A percentile compares a stretch with the other conserved stretches of the same genome.
Evolutionary conservation across 2,329 filamentous ascomycete genomes (phyloP).

Genomic region (Colletotrichum lini): DNA sequence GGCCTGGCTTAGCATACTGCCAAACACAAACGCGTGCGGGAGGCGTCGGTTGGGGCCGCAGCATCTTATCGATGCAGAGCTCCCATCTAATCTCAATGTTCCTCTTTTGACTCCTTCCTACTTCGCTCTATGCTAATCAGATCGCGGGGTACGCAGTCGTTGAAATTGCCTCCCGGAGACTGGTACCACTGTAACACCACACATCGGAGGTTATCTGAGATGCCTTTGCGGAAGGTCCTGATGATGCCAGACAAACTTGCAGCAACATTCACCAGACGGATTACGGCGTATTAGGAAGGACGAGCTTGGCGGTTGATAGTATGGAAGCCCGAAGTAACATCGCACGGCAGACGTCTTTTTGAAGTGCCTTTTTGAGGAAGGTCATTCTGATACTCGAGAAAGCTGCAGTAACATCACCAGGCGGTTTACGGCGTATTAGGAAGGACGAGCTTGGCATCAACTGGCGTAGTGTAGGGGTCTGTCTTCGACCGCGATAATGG

Average conservation of each 20-base stretch:
- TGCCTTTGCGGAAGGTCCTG: slow-evolving; percentile 32
- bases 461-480: slow-evolving; percentile 3
- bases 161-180: neutral
- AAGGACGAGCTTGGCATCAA: slow-evolving; percentile 24
- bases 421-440: slow-evolving; percentile 25
- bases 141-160: slow-evolving; percentile 1
- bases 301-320: neutral
- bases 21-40: neutral
- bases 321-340: neutral
- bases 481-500: slow-evolving; percentile 3
- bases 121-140: slow-evolving; percentile 1
- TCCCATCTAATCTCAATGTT: neutral
- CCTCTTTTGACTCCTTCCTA: slow-evolving; percentile 33
- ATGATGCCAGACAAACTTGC: neutral
- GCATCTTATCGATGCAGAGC: slow-evolving; percentile 8
- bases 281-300: slow-evolving; percentile 36
- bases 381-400: slow-evolving; percentile 10
- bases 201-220: slow-evolving; percentile 1
- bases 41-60: slow-evolving; percentile 5
- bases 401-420: slow-evolving; percentile 23
- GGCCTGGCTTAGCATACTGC: slow-evolving; percentile 17
- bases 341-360: slow-evolving; percentile 3
- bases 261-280: slow-evolving; percentile 20
- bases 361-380: slow-evolving; percentile 34
- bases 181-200: slow-evolving; percentile 19